Evolutionary conservation across 768 basidiomycete species (phyloP).

Genomic region (Lactarius hengduanensis): DNA sequence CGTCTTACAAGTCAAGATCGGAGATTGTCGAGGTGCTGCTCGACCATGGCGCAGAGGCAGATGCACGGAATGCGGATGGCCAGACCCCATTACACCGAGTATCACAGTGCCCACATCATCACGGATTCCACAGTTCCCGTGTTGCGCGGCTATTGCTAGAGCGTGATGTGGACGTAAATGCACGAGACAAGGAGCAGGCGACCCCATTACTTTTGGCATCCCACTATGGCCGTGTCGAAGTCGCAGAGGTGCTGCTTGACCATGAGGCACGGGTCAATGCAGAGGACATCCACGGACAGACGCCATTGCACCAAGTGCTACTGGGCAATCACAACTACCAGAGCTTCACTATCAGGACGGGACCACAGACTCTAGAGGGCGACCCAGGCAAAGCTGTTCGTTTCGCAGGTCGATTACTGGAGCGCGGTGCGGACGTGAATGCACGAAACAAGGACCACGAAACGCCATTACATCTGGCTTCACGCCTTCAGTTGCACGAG

Average conservation of each 20-base stretch:
- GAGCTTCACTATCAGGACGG: background rate
- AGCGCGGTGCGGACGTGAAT: background rate
- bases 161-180: too few species aligned
- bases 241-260: background rate
- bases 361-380: rapidly evolving
- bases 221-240: too few species aligned
- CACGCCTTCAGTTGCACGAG: background rate
- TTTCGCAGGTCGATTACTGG: background rate
- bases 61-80: too few species aligned
- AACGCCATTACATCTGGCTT: background rate
- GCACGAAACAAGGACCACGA: background rate
- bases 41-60: too few species aligned
- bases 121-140: too few species aligned
- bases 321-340: background rate
- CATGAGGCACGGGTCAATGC: background rate
- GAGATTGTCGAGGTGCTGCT: too few species aligned
- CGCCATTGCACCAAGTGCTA: background rate
- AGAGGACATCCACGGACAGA: background rate
- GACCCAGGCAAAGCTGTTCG: background rate
- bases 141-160: too few species aligned
- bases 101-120: background rate
- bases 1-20: too few species aligned
- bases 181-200: too few species aligned
- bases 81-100: background rate
- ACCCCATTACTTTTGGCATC: too few species aligned